Base-by-base conservation (phyloP, 2,329 filamentous ascomycete species). In the Chlorencoelia australis region DNA sequence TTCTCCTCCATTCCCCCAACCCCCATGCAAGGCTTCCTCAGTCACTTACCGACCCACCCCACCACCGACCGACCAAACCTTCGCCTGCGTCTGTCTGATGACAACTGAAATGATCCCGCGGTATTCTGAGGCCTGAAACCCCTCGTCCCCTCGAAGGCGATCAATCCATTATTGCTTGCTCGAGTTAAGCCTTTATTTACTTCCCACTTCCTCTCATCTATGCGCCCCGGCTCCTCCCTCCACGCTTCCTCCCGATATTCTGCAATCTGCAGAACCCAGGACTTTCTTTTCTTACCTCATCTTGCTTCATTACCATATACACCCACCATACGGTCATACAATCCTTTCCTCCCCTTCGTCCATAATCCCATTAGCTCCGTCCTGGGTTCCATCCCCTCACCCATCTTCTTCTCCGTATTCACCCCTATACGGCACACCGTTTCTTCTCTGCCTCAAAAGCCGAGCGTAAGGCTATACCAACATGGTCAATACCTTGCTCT, bases 401-500 rank as follows among this genome's bases (percentile, higher is more conserved):
- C 14, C 1, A 13, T 19, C 5, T 1, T n/a, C 13, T n/a, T 21
- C 19, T 20, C 8, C 30, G n/a, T 21, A 32, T 17, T 25, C 15
- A 20, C 19, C 15, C 24, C 30, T n/a, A 21, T n/a, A 15, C 20
- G 3, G 10, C 13, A 9, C 6, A 7, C 32, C 40, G 33, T 38
- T 40, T 39, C 39, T 42, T 31, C 40, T 40, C 39, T 27, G 29
- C 37, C 33, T 29, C 17, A 28, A 33, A 26, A 39, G 18, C 35
- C 30, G 19, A 26, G 20, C 25, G 29, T 10, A 11, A 13, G 15
- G 14, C n/a, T n/a, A n/a, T 29, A 33, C 24, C 45, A 49, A 34
- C 43, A 55, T 55, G 52, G 49, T 35, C 49, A 43, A 21, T 37
- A 44, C 43, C 47, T 40, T 39, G 46, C 35, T 39, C 25, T 25